These are phyloP conservation scores for Malassezia arunalokei DNA, from an alignment of 1,284 basidiomycete species.

Conservation along the genomic window DNA sequence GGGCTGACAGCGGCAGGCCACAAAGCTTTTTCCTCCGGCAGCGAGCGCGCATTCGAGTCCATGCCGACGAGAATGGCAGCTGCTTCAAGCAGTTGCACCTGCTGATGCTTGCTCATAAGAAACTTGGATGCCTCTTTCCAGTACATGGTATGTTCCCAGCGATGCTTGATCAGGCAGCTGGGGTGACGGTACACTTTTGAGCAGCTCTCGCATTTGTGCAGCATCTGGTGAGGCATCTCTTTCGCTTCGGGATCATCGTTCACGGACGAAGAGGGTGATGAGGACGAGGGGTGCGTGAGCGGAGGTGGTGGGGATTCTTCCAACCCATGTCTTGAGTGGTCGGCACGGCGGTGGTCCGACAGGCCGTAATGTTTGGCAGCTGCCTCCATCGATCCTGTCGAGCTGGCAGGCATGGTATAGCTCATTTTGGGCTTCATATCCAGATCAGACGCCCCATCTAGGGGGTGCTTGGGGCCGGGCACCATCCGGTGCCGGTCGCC, in stretches of 20 bases:
- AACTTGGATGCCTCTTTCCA: constrained; percentile 94
- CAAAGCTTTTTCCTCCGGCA: constrained; percentile 81
- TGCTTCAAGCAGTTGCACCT: constrained; percentile 91
- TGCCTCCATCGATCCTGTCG: constrained; percentile 53
- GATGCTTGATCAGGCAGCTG: constrained; percentile 85
- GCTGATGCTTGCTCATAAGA: constrained; percentile 89
- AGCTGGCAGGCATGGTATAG: constrained; percentile 40
- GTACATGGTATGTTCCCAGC: constrained; percentile 93
- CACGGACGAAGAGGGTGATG: background rate
- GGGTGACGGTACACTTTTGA: constrained; percentile 79
- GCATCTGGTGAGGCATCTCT: constrained; percentile 36
- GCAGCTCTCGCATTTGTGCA: constrained; percentile 74
- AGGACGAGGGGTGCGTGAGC: background rate
- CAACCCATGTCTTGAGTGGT: background rate
- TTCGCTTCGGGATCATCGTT: constrained; percentile 7
- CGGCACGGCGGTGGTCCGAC: constrained; percentile 48
- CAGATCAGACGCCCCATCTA: constrained; percentile 24
- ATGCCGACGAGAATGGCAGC: constrained; percentile 71
- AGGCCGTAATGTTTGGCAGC: constrained; percentile 48
- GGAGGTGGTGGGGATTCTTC: constrained; percentile 20
- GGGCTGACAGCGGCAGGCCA: constrained; percentile 52
- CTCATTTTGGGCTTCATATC: constrained; percentile 6
- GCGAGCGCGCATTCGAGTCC: constrained; percentile 55
- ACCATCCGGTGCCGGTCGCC: background rate
- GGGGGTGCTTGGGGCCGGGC: background rate